These are phyloP conservation scores for Trichoderma aggressivum DNA, from an alignment of 2,329 filamentous ascomycete species.

Conservation along the genomic window DNA sequence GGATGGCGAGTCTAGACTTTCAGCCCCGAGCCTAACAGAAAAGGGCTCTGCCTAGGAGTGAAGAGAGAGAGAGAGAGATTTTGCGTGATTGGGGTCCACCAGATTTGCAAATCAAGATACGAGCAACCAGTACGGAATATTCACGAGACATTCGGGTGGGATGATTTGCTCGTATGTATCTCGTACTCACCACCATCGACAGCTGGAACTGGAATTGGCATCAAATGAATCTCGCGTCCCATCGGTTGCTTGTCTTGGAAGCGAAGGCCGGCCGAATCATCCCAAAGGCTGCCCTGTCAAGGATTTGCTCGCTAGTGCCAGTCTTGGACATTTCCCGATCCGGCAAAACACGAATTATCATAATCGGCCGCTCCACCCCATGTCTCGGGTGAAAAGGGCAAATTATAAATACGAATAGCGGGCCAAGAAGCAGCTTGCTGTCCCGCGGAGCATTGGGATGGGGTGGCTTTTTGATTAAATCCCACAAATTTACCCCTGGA, in stretches of 20 bases:
- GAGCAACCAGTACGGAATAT: neutral
- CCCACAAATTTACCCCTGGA: slow-evolving; percentile 18
- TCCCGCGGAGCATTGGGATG: neutral
- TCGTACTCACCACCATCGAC: neutral
- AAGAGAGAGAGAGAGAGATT: neutral
- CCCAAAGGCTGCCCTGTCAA: slow-evolving; percentile 2
- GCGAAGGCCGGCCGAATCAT: neutral
- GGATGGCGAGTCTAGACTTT: slow-evolving; percentile 9
- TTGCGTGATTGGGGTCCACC: neutral
- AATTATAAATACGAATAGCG: slow-evolving; percentile 19
- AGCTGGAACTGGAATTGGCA: neutral
- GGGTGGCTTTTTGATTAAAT: slow-evolving; percentile 16
- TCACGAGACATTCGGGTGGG: neutral
- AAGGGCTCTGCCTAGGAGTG: neutral
- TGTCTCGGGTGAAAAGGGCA: slow-evolving; percentile 19
- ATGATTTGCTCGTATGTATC: neutral
- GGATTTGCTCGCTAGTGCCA: slow-evolving; percentile 11
- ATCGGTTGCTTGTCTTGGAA: neutral
- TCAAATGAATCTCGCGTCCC: neutral
- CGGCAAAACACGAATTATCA: slow-evolving; percentile 7
- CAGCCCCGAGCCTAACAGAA: slow-evolving; percentile 2
- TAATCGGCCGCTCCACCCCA: slow-evolving; percentile 4
- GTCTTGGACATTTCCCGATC: slow-evolving; percentile 16
- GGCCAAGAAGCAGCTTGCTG: neutral
- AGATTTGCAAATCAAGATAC: neutral